Conservation (phyloP, 306 rosid species). For the Lupinus albus region DNA sequence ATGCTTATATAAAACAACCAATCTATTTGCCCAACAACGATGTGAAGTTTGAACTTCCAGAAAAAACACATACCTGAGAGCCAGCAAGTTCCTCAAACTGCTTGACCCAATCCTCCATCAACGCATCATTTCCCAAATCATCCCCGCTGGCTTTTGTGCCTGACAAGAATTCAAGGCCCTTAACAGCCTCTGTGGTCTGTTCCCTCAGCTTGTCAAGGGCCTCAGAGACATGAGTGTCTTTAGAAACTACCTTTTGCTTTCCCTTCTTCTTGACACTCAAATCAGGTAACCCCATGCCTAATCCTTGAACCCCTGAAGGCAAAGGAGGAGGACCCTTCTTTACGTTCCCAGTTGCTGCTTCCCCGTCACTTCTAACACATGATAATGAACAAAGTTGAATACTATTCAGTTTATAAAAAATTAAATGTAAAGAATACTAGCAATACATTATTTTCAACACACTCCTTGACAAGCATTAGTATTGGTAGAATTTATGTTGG, state of each 20-base stretch:
- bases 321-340: slow-evolving; percentile 47
- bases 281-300: slow-evolving; percentile 87
- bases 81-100: slow-evolving; percentile 85
- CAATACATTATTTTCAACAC: no score
- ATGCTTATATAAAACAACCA: background rate
- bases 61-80: slow-evolving; percentile 58
- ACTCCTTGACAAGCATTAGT: no score
- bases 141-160: slow-evolving; percentile 47
- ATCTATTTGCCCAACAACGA: background rate
- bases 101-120: slow-evolving; percentile 95
- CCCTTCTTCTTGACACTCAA: slow-evolving; percentile 77
- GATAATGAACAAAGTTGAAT: no score
- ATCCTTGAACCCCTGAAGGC: slow-evolving; percentile 76
- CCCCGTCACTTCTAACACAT: slow-evolving; percentile 36
- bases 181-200: slow-evolving; percentile 83
- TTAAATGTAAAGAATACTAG: no score
- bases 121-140: slow-evolving; percentile 61
- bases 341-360: slow-evolving; percentile 42
- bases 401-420: background rate
- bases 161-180: slow-evolving; percentile 64
- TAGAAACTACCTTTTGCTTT: slow-evolving; percentile 62
- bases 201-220: slow-evolving; percentile 83
- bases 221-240: slow-evolving; percentile 74
- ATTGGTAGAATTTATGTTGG: no score
- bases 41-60: background rate